Conservation (phyloP, 148 eudicot species). For the Cornus suecica region DNA sequence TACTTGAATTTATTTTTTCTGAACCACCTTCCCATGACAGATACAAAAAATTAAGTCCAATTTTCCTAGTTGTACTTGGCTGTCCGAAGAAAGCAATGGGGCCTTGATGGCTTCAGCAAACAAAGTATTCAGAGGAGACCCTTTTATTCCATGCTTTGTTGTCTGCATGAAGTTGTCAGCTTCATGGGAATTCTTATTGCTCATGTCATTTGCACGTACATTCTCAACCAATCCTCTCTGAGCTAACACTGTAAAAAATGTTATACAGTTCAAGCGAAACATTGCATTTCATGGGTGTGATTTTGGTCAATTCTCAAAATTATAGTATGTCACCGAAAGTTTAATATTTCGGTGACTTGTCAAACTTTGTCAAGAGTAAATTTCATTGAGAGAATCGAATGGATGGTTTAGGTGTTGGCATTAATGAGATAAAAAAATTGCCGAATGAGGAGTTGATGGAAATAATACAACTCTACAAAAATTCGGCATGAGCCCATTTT, state of each 20-base stretch:
- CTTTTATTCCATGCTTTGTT: conserved; percentile 41
- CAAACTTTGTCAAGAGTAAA: too few relatives aligned
- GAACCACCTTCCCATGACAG: conserved; percentile 54
- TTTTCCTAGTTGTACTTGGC: conserved; percentile 69
- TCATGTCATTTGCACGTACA: conserved; percentile 42
- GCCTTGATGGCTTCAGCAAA: conserved; percentile 97
- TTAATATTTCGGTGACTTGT: too few relatives aligned
- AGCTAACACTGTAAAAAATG: conserved; percentile 72
- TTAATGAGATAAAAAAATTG: too few relatives aligned
- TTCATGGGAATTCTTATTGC: conserved; percentile 40
- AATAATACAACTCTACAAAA: too few relatives aligned
- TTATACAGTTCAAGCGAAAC: too few relatives aligned
- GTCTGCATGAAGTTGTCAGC: conserved; percentile 56
- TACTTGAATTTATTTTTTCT: conserved; percentile 50
- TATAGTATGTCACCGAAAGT: too few relatives aligned
- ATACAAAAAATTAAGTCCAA: conserved; percentile 62
- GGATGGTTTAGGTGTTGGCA: too few relatives aligned
- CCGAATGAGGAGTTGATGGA: too few relatives aligned
- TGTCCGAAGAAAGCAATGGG: conserved; percentile 83
- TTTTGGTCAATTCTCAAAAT: too few relatives aligned
- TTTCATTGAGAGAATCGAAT: too few relatives aligned
- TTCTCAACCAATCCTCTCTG: conserved; percentile 68
- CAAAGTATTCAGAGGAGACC: conserved; percentile 44
- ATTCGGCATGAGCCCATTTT: too few relatives aligned
- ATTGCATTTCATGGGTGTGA: too few relatives aligned